These are phyloP conservation scores for Bidens hawaiensis DNA, from an alignment of 140 eudicot genomes.

Conservation along the genomic window DNA sequence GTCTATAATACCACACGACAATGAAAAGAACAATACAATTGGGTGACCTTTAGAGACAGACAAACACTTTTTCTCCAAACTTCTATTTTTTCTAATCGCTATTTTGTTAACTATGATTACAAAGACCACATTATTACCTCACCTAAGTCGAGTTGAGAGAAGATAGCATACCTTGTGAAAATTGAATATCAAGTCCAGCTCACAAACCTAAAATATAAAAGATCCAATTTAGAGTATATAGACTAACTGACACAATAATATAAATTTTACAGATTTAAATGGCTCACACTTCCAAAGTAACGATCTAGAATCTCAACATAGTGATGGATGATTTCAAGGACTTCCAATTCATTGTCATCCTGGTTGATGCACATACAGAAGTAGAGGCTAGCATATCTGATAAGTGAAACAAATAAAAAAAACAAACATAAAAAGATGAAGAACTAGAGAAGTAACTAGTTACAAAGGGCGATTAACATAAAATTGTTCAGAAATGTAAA, in stretches of 20 bases:
- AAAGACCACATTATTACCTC: background rate
- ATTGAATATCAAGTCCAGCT: slow-evolving; percentile 86
- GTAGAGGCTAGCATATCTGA: slow-evolving; percentile 91
- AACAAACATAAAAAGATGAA: background rate
- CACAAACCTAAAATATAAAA: slow-evolving; percentile 66
- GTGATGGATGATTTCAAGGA: slow-evolving; percentile 88
- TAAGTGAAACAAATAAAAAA: background rate
- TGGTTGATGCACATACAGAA: slow-evolving; percentile 94
- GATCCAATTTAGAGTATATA: background rate
- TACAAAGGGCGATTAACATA: background rate
- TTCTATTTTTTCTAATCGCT: too few species aligned
- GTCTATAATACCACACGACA: background rate
- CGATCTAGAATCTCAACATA: slow-evolving; percentile 80
- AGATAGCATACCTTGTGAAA: slow-evolving; percentile 68
- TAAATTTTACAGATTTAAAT: slow-evolving; percentile 6
- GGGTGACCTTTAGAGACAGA: too few species aligned
- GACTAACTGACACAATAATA: too few species aligned
- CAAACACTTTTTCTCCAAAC: too few species aligned
- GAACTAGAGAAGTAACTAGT: slow-evolving; percentile 4
- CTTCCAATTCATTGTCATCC: slow-evolving; percentile 82
- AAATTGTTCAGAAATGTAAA: background rate
- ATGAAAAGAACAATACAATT: background rate
- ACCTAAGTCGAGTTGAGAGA: background rate
- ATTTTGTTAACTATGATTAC: too few species aligned
- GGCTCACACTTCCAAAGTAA: slow-evolving; percentile 83